These are phyloP conservation scores for Rosa rugosa DNA, from an alignment of 306 rosid genomes.

Conservation along the genomic window DNA sequence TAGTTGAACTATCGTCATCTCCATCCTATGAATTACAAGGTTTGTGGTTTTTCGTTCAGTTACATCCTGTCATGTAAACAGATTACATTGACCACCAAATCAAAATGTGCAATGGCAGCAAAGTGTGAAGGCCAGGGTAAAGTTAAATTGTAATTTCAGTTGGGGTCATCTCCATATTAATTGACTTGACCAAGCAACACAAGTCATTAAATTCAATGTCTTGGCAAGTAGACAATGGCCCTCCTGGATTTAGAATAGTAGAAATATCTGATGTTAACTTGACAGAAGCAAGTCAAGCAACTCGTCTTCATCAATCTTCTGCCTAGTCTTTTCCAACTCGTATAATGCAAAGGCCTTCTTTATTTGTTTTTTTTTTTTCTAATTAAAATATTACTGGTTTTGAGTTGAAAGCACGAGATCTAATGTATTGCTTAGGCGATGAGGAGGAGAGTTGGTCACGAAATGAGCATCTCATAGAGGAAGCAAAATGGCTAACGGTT, in stretches of 20 bases:
- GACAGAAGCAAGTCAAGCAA: slow-evolving; percentile 7
- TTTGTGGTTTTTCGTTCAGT: no score
- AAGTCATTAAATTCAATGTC: background rate
- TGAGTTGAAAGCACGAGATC: background rate
- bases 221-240: background rate
- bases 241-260: background rate
- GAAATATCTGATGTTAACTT: background rate
- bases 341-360: background rate
- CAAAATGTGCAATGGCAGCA: background rate
- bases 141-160: background rate
- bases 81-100: no score
- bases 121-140: background rate
- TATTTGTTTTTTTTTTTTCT: background rate
- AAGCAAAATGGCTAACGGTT: background rate
- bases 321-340: background rate
- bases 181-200: background rate
- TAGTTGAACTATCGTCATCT: no score
- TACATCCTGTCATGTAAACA: no score
- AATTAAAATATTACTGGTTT: background rate
- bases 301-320: background rate
- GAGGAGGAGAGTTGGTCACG: background rate
- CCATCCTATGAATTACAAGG: no score
- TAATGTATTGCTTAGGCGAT: background rate
- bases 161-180: background rate
- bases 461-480: background rate